Evolutionary conservation across 768 basidiomycete species (phyloP), one percentile per base, ranked within the genome.

Genomic region (Leccinellum rugosiceps): DNA sequence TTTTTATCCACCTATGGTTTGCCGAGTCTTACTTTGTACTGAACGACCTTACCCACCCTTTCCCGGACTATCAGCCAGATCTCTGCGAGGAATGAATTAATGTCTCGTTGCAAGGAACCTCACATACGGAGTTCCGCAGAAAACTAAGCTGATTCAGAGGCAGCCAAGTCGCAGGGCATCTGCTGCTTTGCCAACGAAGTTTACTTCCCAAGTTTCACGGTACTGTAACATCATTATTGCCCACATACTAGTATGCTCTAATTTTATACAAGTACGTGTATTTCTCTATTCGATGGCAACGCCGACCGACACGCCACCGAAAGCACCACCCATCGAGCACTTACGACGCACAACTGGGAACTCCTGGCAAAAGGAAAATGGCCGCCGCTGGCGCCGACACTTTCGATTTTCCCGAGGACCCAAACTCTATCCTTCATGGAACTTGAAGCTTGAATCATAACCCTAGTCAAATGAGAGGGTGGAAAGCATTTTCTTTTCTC

Each of bases 401-500:
- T 21, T 92, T 92, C 66, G 91, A 94, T 63, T 81, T 86, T 41
- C 87, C 88, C 1, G 84, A 89, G 54, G 94, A 95, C 74, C 93
- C 94, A 10, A 89, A 85, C 68, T 79, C 26, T 84, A 87, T 13
- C 78, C 30, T 31, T 31, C 10, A 11, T 31, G 10, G 30, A 31
- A 10, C 28, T 28, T 28, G 26, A 26, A 26, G 34, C n/a, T 17
- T n/a, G 38, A 38, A 38, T 38, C 38, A n/a, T n/a, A n/a, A n/a
- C 10, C 17, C 38, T n/a, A n/a, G 38, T 38, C 38, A 38, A 80
- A 17, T 90, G 86, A 19, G 76, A 82, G 52, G 89, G 88, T 13
- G 90, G 10, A 95, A 95, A 69, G 90, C 90, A 0, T 93, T 94
- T 72, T 95, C 94, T 68, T 92, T 88, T 67, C 80, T 96, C 38